phyloP scores from a whole-genome alignment of 208 protist genomes.

The Spongospora subterranea region DNA sequence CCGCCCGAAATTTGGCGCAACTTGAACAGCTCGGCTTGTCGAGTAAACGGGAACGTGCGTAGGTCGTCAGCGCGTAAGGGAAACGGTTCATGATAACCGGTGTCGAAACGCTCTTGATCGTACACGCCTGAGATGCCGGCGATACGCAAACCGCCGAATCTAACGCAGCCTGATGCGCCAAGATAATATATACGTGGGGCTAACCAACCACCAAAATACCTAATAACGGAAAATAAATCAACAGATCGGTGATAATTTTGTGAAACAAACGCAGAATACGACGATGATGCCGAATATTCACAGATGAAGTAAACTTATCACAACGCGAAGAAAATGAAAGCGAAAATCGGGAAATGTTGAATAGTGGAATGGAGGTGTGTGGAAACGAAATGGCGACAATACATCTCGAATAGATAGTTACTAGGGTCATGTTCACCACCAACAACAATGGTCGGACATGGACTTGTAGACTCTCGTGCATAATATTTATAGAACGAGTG shows the following conservation, averaged over 20 bases:
- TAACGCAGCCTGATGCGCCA: constrained; percentile 11
- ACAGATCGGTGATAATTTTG: no score
- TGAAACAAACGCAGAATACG: no score
- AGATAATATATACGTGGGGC: constrained; percentile 67
- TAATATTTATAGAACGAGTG: constrained; percentile 54
- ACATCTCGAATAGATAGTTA: constrained; percentile 61
- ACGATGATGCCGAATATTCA: no score
- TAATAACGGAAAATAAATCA: no score
- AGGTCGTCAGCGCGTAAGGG: not conserved
- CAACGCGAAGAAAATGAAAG: no score
- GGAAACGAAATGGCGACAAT: no score
- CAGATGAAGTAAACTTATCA: no score
- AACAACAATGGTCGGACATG: constrained; percentile 53
- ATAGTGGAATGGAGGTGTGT: no score
- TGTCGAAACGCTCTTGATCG: not conserved
- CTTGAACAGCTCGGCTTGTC: not conserved
- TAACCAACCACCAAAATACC: constrained; percentile 67
- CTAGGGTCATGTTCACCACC: constrained; percentile 66
- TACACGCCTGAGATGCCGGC: constrained; percentile 51
- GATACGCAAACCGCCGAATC: constrained; percentile 55
- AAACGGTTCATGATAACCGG: not conserved
- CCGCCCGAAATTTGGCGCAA: not conserved
- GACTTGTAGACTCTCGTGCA: constrained; percentile 15
- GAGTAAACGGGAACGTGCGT: not conserved
- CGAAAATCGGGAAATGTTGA: no score